These are phyloP conservation scores for Dryadomyces quercivorus DNA, from an alignment of 2,329 filamentous ascomycete species.

Conservation along the genomic window DNA sequence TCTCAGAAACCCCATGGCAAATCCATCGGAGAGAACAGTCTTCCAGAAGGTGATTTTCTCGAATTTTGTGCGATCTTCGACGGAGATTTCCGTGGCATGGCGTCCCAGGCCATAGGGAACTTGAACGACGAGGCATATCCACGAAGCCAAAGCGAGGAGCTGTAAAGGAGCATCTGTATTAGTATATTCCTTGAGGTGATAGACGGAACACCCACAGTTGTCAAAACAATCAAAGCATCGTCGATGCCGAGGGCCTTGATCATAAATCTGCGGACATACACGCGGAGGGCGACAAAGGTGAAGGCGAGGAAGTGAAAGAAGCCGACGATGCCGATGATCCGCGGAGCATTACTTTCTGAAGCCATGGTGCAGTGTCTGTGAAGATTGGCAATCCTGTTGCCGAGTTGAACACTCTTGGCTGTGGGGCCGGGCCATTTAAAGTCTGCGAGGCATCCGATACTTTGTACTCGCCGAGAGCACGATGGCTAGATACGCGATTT, in stretches of 20 bases:
- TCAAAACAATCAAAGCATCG: conserved; percentile 2
- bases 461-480: too few relatives aligned
- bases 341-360: background rate
- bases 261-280: conserved; percentile 1
- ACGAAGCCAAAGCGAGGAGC: conserved; percentile 11
- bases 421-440: background rate
- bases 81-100: conserved; percentile 9
- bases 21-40: conserved; percentile 13
- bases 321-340: conserved; percentile 3
- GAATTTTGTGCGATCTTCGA: conserved; percentile 10
- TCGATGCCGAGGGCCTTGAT: conserved; percentile 3
- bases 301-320: conserved; percentile 4
- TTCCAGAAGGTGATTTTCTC: conserved; percentile 15
- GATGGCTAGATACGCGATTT: too few relatives aligned
- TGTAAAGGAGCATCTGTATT: background rate
- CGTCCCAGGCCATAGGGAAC: conserved; percentile 14
- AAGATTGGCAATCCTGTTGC: background rate
- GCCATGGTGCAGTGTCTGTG: background rate
- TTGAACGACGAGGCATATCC: conserved; percentile 14
- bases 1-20: conserved; percentile 13
- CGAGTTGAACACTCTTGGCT: background rate
- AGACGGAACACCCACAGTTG: background rate
- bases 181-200: background rate
- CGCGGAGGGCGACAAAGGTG: conserved; percentile 1
- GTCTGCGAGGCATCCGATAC: too few relatives aligned